A percentile compares a stretch with the other conserved stretches of the same genome.
Evolutionary conservation across 352 stramenopile genomes (phyloP).

Genomic region (Pythium coloratum): DNA sequence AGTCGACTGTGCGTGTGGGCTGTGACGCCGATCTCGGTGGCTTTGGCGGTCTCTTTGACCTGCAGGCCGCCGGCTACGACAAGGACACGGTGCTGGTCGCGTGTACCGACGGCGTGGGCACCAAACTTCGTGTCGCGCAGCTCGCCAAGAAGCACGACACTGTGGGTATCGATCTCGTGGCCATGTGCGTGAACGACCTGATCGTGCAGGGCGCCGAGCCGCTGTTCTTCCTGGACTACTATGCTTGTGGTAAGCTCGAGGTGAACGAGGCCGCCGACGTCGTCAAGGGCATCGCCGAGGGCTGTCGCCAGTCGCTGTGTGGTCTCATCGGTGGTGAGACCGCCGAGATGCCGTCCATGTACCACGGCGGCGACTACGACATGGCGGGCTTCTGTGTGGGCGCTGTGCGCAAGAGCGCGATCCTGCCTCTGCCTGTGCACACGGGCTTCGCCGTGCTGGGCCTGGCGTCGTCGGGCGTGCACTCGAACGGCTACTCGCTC

Average conservation of each 20-base stretch:
- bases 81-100: conserved; percentile 97
- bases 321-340: conserved; percentile 97
- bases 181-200: conserved; percentile 99
- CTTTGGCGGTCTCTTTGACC: conserved; percentile 98
- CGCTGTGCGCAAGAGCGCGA: conserved; percentile 89
- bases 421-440: conserved; percentile 85
- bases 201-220: conserved; percentile 99
- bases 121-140: conserved; percentile 94
- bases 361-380: conserved; percentile 97
- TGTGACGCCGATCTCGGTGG: conserved; percentile 97
- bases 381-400: conserved; percentile 98
- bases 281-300: conserved; percentile 97
- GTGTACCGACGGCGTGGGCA: conserved; percentile 98
- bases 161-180: conserved; percentile 98
- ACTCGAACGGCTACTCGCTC: conserved; percentile 99
- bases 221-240: conserved; percentile 99
- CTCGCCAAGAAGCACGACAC: conserved; percentile 92
- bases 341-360: conserved; percentile 99
- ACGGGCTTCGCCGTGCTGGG: conserved; percentile 94
- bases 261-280: conserved; percentile 93
- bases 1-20: conserved; percentile 93
- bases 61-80: conserved; percentile 95
- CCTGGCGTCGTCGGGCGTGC: conserved; percentile 94
- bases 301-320: conserved; percentile 95
- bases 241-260: conserved; percentile 96